Evolutionary conservation across 2,329 filamentous ascomycete genomes (phyloP).

Genomic region (Fusarium sp.): DNA sequence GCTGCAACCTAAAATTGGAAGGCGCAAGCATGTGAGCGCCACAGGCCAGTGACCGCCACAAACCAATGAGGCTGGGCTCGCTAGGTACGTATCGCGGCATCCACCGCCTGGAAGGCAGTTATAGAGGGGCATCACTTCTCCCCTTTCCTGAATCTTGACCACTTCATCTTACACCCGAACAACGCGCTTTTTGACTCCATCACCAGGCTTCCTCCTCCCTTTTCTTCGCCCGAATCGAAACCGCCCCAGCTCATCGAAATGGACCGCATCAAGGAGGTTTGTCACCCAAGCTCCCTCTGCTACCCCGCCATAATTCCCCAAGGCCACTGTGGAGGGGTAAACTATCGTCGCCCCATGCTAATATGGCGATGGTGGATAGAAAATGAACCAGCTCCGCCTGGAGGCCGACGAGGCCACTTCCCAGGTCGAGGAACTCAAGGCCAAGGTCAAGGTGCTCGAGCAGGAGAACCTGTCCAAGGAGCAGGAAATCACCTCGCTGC

Average conservation of each 20-base stretch:
- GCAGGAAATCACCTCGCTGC: conserved; percentile 96
- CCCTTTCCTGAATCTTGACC: conserved; percentile 52
- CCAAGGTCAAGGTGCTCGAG: conserved; percentile 89
- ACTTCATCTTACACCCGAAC: conserved; percentile 49
- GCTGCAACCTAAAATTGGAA: conserved; percentile 16
- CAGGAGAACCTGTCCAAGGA: conserved; percentile 97
- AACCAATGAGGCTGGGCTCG: conserved; percentile 43
- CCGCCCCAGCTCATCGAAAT: conserved; percentile 60
- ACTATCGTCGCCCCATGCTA: conserved; percentile 41
- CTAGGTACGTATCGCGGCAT: conserved; percentile 31
- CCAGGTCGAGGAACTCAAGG: conserved; percentile 88
- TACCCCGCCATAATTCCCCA: conserved; percentile 48
- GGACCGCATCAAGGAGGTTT: conserved; percentile 92
- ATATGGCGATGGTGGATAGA: conserved; percentile 64
- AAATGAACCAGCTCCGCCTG: conserved; percentile 94
- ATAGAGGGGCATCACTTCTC: conserved; percentile 54
- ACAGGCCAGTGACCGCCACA: conserved; percentile 35
- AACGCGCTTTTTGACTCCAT: conserved; percentile 49
- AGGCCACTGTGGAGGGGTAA: conserved; percentile 48
- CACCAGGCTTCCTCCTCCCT: conserved; percentile 33
- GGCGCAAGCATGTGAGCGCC: conserved; percentile 33
- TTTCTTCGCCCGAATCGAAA: conserved; percentile 18
- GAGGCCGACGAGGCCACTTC: conserved; percentile 87
- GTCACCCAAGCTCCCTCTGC: conserved; percentile 51
- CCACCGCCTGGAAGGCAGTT: conserved; percentile 41